phyloP scores from a whole-genome alignment of 495 filamentous ascomycete genomes.

The Penicillium robsamsonii region DNA sequence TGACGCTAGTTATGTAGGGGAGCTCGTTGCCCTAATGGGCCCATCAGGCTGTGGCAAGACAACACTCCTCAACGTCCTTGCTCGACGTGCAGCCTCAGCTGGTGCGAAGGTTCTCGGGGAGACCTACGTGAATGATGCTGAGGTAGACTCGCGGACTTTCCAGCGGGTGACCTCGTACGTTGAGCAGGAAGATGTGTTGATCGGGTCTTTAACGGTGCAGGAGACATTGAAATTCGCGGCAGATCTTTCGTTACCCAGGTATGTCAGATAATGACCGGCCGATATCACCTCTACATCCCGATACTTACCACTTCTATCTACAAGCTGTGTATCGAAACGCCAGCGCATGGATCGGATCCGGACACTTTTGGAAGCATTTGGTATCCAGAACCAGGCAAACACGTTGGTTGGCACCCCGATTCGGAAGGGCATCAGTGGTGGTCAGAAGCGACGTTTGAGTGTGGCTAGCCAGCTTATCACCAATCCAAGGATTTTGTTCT shows the following conservation, averaged over 20 bases:
- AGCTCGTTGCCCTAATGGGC: slow-evolving; percentile 74
- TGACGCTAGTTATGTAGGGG: slow-evolving; percentile 45
- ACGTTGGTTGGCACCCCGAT: slow-evolving; percentile 76
- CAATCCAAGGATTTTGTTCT: slow-evolving; percentile 70
- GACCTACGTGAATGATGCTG: slow-evolving; percentile 57
- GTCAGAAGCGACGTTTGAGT: slow-evolving; percentile 75
- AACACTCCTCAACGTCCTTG: slow-evolving; percentile 71
- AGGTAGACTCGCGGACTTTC: slow-evolving; percentile 30
- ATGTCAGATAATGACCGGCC: slow-evolving; percentile 6
- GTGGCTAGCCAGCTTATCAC: slow-evolving; percentile 79
- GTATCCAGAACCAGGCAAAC: slow-evolving; percentile 60
- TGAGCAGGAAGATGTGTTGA: slow-evolving; percentile 81
- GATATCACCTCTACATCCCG: not conserved
- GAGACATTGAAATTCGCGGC: slow-evolving; percentile 75
- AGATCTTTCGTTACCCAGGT: slow-evolving; percentile 57
- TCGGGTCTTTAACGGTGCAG: slow-evolving; percentile 71
- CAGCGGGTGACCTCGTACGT: slow-evolving; percentile 65
- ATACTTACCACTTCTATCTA: slow-evolving; percentile 1
- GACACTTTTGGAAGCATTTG: slow-evolving; percentile 58
- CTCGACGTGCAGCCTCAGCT: slow-evolving; percentile 52
- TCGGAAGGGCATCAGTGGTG: slow-evolving; percentile 74
- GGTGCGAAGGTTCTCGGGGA: slow-evolving; percentile 48
- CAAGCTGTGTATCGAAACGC: slow-evolving; percentile 40
- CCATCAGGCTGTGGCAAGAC: slow-evolving; percentile 76
- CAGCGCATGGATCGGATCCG: slow-evolving; percentile 55